phyloP scores from a whole-genome alignment of 768 basidiomycete species.

The Phlebiopsis gigantea region DNA sequence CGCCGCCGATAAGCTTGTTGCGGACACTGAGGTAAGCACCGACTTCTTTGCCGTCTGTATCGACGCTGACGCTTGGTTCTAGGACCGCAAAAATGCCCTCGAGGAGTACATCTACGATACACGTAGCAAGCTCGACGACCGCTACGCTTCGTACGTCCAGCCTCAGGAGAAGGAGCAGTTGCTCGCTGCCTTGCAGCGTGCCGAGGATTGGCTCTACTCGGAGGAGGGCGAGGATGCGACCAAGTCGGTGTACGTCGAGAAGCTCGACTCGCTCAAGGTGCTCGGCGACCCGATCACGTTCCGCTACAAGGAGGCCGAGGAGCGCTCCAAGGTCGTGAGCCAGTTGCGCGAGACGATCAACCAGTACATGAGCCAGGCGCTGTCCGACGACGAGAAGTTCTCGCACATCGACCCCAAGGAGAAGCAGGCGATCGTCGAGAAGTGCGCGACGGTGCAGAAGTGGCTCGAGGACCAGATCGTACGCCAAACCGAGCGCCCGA shows the following conservation, averaged over 20 bases:
- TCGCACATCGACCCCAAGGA: constrained; percentile 89
- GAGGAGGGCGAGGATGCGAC: constrained; percentile 94
- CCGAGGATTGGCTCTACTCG: constrained; percentile 96
- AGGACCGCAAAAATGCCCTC: constrained; percentile 98
- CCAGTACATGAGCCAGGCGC: constrained; percentile 78
- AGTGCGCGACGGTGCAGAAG: constrained; percentile 83
- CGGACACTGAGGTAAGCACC: constrained; percentile 94
- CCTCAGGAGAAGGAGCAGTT: constrained; percentile 59
- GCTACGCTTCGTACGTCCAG: constrained; percentile 74
- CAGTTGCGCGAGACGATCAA: constrained; percentile 86
- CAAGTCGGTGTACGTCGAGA: constrained; percentile 89
- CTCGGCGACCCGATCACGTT: constrained; percentile 83
- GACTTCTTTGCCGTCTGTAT: constrained; percentile 10
- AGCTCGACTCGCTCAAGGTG: constrained; percentile 77
- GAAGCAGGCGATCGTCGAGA: constrained; percentile 81
- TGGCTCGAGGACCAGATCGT: constrained; percentile 94
- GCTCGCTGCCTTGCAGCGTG: constrained; percentile 59
- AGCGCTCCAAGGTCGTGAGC: constrained; percentile 65
- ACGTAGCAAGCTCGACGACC: constrained; percentile 86
- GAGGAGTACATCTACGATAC: constrained; percentile 99
- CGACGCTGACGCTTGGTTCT: constrained; percentile 9
- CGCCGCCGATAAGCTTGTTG: constrained; percentile 89
- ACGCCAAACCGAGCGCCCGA: constrained; percentile 81
- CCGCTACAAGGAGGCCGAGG: constrained; percentile 81
- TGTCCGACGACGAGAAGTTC: constrained; percentile 79